A percentile compares a stretch with the other conserved stretches of the same genome.
These are phyloP conservation scores for Monosporascus ibericus DNA, from an alignment of 2,329 filamentous ascomycete species.

Conservation along the genomic window DNA sequence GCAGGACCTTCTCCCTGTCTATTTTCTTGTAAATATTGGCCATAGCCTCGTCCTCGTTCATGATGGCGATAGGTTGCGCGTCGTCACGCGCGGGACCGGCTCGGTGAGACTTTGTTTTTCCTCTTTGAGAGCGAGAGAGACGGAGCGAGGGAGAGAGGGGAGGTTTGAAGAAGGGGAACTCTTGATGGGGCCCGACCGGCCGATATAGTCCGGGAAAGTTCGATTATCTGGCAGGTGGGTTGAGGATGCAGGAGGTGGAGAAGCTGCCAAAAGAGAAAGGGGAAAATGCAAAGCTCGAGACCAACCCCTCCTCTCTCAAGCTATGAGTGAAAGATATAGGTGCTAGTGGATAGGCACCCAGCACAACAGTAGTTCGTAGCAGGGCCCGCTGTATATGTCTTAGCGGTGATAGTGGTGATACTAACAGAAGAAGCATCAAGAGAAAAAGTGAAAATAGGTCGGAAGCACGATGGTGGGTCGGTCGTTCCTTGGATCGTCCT, in stretches of 20 bases:
- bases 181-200: conserved; percentile 2
- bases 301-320: background rate
- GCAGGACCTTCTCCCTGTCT: conserved; percentile 90
- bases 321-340: background rate
- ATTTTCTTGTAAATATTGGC: conserved; percentile 93
- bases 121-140: background rate
- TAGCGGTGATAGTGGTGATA: background rate
- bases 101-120: conserved; percentile 1
- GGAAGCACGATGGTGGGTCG: background rate
- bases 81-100: conserved; percentile 29
- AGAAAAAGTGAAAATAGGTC: background rate
- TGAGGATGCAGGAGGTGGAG: background rate
- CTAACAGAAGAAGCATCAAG: background rate
- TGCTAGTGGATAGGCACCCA: background rate
- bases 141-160: background rate
- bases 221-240: background rate
- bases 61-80: conserved; percentile 38
- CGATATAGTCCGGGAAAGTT: background rate
- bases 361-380: background rate
- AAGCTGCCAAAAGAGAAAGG: background rate
- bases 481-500: background rate
- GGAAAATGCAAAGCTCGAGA: background rate
- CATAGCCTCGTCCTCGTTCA: conserved; percentile 60
- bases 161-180: background rate
- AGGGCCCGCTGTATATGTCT: background rate